Base-by-base conservation (phyloP, 345 rosid genomes). In the Bruguiera parviflora region DNA sequence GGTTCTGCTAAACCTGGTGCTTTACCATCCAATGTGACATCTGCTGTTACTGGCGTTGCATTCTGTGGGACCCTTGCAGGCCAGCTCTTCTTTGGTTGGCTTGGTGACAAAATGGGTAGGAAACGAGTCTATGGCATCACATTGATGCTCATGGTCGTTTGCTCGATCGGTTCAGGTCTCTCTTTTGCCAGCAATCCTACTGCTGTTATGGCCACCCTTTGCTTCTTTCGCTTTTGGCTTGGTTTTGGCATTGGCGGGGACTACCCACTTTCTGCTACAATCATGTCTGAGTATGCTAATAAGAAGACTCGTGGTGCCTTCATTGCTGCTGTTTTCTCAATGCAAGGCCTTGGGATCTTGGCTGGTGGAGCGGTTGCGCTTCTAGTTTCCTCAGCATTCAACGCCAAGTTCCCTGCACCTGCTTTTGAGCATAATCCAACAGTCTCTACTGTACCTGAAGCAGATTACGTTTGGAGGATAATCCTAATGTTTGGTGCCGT, bases 201-300 rank as follows among this genome's bases (percentile, higher is more conserved):
- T 63, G 32, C 74, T 7, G 91, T 87, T 29, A 80, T 89, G 66
- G 16, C 90, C 8, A 85, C 92, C 5, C 91, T 91, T 19, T 87
- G 95, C 66, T 91, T 91, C 81, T 91, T 87, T 67, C 83, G 95
- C 20, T 89, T 91, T 77, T 91, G 97, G 97, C 89, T 89, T 1
- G 95, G 97, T 29, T 88, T 88, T 22, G 97, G 97, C 24, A 89
- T 89, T 22, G 97, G 97, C 5, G 92, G 97, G 25, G 92, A 91
- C 71, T 87, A 89, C 67, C 97, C 97, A 8, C 86, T 91, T 39
- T 91, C 97, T 4, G 97, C 95, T 24, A 86, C 97, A 5, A 91
- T 89, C 76, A 89, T 91, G 97, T 89, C 97, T 0, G 97, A 87
- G 71, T 89, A 91, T 29, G 88, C 95, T 1, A 87, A 87, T 64